Evolutionary conservation across 805 yeast species (phyloP).

Genomic region (Candida krabiensis): DNA sequence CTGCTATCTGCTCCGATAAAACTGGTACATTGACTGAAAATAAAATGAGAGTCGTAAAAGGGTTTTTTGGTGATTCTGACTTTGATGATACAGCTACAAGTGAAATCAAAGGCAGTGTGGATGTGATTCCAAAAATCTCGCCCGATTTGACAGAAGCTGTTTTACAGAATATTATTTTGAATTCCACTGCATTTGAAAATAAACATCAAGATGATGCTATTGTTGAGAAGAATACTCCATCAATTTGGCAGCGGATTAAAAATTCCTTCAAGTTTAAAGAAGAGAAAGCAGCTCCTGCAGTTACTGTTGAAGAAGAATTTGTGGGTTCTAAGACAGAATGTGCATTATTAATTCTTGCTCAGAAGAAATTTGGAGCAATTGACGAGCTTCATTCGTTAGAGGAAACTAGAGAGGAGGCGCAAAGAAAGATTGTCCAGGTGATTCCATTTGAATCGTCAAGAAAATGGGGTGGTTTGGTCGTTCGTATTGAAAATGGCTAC

Average conservation of each 20-base stretch:
- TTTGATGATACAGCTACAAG: conserved; percentile 50
- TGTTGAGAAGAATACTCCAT: neutral
- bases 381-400: conserved; percentile 44
- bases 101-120: neutral
- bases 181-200: conserved; percentile 90
- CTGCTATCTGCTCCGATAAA: conserved; percentile 95
- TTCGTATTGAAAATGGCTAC: conserved; percentile 46
- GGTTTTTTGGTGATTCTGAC: conserved; percentile 58
- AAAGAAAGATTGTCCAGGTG: conserved; percentile 55
- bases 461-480: conserved; percentile 88
- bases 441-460: conserved; percentile 91
- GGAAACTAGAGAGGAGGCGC: conserved; percentile 37
- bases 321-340: conserved; percentile 95
- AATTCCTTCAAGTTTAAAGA: conserved; percentile 9
- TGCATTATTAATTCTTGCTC: conserved; percentile 74
- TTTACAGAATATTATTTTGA: conserved; percentile 63
- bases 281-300: conserved; percentile 69
- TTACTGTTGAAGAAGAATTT: conserved; percentile 84
- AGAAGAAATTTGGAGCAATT: conserved; percentile 50
- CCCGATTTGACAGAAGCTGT: conserved; percentile 30
- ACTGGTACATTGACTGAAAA: conserved; percentile 97
- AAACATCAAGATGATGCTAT: conserved; percentile 21
- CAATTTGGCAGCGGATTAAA: neutral
- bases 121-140: conserved; percentile 5
- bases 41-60: conserved; percentile 85